These are phyloP conservation scores for Beauveria rudraprayagi DNA, from an alignment of 2,329 filamentous ascomycete species.

Conservation along the genomic window DNA sequence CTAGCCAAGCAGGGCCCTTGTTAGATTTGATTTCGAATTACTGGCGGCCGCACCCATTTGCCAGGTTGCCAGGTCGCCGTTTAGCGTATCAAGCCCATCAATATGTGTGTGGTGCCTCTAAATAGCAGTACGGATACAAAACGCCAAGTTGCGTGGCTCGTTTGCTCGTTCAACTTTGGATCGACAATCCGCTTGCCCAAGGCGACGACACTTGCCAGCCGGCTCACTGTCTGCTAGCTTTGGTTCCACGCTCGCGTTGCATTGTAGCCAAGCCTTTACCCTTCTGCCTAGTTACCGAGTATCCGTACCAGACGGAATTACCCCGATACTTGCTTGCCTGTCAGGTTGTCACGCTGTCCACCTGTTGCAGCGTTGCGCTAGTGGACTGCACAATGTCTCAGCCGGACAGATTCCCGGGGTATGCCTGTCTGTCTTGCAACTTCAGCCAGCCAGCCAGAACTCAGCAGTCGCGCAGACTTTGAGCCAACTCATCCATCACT, in stretches of 20 bases:
- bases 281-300: neutral
- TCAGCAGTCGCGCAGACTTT: neutral
- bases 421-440: neutral
- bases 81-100: neutral
- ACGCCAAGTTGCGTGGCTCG: neutral
- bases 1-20: no score
- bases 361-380: neutral
- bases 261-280: neutral
- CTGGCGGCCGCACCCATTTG: no score
- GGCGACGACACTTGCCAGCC: no score
- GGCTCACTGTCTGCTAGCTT: neutral
- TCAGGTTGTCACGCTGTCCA: no score
- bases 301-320: neutral
- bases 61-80: no score
- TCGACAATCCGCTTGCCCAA: neutral
- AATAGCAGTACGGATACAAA: no score
- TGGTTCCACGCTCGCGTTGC: neutral
- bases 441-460: neutral
- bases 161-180: neutral
- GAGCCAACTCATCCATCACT: no score
- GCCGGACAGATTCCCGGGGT: conserved; percentile 3
- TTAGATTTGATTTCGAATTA: no score
- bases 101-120: neutral
- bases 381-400: conserved; percentile 1
- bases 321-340: neutral